These are phyloP conservation scores for Alloascoidea africana DNA, from an alignment of 805 yeast genomes.

Conservation along the genomic window DNA sequence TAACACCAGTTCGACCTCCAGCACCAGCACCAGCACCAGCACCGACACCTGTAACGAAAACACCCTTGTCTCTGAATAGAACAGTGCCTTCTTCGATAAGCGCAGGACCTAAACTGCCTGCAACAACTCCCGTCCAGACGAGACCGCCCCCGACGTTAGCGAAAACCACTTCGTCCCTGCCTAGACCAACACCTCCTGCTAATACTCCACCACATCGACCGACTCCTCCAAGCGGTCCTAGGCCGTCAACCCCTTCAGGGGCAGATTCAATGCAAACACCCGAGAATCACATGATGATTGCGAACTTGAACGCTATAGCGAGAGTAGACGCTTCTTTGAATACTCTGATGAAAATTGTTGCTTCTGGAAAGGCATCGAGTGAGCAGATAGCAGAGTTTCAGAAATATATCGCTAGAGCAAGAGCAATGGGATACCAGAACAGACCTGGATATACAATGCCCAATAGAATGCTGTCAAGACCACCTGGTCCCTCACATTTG, in stretches of 20 bases:
- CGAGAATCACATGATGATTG: constrained; percentile 69
- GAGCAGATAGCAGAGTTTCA: constrained; percentile 70
- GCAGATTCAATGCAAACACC: constrained; percentile 33
- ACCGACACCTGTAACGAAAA: background rate
- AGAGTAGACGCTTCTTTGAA: constrained; percentile 52
- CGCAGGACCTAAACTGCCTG: background rate
- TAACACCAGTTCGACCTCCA: background rate
- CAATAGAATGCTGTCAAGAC: constrained; percentile 4
- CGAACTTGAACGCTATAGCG: constrained; percentile 74
- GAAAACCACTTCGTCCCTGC: constrained; percentile 6
- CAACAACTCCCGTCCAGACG: background rate
- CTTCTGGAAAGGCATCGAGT: constrained; percentile 62
- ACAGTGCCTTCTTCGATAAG: background rate
- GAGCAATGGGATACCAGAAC: constrained; percentile 40
- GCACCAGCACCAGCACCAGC: background rate
- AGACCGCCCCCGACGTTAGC: constrained; percentile 5
- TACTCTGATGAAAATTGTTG: constrained; percentile 70
- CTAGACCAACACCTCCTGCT: constrained; percentile 4
- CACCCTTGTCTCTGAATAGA: too few relatives aligned
- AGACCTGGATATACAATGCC: constrained; percentile 6
- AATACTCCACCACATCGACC: constrained; percentile 3
- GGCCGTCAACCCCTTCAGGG: constrained; percentile 14
- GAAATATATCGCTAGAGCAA: constrained; percentile 63
- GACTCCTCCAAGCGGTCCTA: constrained; percentile 5
- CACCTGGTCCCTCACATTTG: constrained; percentile 4